phyloP scores from a whole-genome alignment of 192 early-diverging fungal genomes.

The Phycomyces nitens region DNA sequence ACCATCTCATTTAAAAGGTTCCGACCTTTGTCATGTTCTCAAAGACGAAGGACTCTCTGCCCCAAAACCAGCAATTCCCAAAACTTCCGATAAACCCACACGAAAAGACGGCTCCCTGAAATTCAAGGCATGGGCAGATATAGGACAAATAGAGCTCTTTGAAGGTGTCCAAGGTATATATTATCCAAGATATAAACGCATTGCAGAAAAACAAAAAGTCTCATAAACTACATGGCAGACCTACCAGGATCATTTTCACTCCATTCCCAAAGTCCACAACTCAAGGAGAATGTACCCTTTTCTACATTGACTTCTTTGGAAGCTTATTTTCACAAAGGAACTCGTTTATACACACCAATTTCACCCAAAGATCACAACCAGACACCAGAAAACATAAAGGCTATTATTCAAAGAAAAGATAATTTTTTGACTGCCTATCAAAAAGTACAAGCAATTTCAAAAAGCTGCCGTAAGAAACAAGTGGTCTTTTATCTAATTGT shows the following conservation, averaged over 20 bases:
- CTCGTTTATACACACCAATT: conserved; percentile 10
- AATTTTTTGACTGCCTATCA: conserved; percentile 4
- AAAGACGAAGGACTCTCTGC: neutral
- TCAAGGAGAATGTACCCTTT: neutral
- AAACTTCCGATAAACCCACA: conserved; percentile 3
- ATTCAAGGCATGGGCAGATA: conserved; percentile 37
- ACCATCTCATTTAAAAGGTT: conserved; percentile 22
- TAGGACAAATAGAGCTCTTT: conserved; percentile 33
- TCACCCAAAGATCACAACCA: neutral
- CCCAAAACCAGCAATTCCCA: conserved; percentile 5
- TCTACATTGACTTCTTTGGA: conserved; percentile 21
- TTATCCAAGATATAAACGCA: no score
- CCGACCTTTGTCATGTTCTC: conserved; percentile 24
- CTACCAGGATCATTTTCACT: conserved; percentile 27
- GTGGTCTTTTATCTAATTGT: neutral
- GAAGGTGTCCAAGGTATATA: conserved; percentile 16
- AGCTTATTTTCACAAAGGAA: conserved; percentile 30
- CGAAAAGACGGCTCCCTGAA: conserved; percentile 10
- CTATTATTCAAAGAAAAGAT: neutral
- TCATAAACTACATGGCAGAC: neutral
- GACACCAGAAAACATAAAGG: neutral
- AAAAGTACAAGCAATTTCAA: conserved; percentile 10
- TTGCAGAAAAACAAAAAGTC: neutral
- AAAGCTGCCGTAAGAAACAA: conserved; percentile 15
- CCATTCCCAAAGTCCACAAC: conserved; percentile 7